Conservation (phyloP, 108 stramenopile genomes). For the Pseudonitzschia pungens region DNA sequence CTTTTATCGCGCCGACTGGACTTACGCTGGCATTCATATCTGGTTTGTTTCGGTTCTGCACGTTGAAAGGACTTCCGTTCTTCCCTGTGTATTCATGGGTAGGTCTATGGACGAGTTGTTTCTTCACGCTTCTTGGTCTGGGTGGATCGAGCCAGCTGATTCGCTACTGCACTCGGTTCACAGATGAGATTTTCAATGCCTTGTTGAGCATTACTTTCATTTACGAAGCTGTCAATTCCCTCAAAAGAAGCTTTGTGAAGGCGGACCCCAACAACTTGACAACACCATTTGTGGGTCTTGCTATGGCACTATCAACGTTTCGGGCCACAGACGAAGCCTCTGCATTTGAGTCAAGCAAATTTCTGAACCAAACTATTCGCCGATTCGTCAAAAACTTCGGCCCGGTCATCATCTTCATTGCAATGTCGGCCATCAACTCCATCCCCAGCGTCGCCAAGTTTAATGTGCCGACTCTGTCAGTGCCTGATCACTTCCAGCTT, state of each 20-base stretch:
- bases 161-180: constrained; percentile 94
- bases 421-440: constrained; percentile 73
- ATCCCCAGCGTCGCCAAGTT: constrained; percentile 65
- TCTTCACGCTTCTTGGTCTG: constrained; percentile 80
- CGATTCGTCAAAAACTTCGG: constrained; percentile 91
- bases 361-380: constrained; percentile 72
- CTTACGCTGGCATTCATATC: constrained; percentile 93
- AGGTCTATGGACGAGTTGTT: constrained; percentile 90
- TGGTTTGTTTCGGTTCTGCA: constrained; percentile 80
- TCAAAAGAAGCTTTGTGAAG: constrained; percentile 65
- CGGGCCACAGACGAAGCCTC: constrained; percentile 65
- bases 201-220: constrained; percentile 93
- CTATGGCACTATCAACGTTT: constrained; percentile 72
- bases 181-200: constrained; percentile 96
- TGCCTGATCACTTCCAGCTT: constrained; percentile 78
- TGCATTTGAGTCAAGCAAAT: constrained; percentile 68
- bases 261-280: constrained; percentile 85
- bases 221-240: constrained; percentile 81
- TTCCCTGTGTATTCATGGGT: constrained; percentile 95
- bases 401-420: constrained; percentile 81
- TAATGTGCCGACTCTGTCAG: constrained; percentile 74
- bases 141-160: constrained; percentile 83
- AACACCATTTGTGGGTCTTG: constrained; percentile 77
- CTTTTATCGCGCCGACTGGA: constrained; percentile 97
- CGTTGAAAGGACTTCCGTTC: constrained; percentile 78